phyloP scores from a whole-genome alignment of 1,139 yeast species.

The Sugiyamaella pinicola region DNA sequence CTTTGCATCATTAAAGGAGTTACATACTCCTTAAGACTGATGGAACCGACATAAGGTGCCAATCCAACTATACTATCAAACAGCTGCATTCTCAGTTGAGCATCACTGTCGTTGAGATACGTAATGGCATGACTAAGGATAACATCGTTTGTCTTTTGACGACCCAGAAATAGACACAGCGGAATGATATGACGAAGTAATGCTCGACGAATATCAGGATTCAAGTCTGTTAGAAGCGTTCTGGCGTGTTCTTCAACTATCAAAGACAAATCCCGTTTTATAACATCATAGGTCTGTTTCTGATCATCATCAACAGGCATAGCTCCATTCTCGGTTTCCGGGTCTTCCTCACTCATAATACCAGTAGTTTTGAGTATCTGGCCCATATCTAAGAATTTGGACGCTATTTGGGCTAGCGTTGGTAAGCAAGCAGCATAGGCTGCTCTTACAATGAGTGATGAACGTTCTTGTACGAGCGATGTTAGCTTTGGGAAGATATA shows the following conservation, averaged over 20 bases:
- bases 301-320: slow-evolving; percentile 37
- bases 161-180: slow-evolving; percentile 79
- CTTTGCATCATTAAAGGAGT: slow-evolving; percentile 84
- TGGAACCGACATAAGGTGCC: slow-evolving; percentile 77
- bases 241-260: slow-evolving; percentile 64
- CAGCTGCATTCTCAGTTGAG: slow-evolving; percentile 68
- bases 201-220: slow-evolving; percentile 67
- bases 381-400: slow-evolving; percentile 67
- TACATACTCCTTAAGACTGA: slow-evolving; percentile 84
- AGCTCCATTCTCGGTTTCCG: slow-evolving; percentile 48
- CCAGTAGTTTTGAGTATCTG: slow-evolving; percentile 54
- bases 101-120: slow-evolving; percentile 77
- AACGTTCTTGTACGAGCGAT: slow-evolving; percentile 15
- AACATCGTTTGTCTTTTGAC: slow-evolving; percentile 83
- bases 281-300: slow-evolving; percentile 40
- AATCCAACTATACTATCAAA: slow-evolving; percentile 75
- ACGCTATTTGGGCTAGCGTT: slow-evolving; percentile 61
- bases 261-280: slow-evolving; percentile 38
- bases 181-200: slow-evolving; percentile 70
- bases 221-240: slow-evolving; percentile 67
- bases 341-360: slow-evolving; percentile 43
- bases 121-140: slow-evolving; percentile 89
- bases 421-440: slow-evolving; percentile 77
- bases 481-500: slow-evolving; percentile 72
- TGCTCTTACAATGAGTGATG: slow-evolving; percentile 56